These are phyloP conservation scores for Botrytis medusae DNA, from an alignment of 2,329 filamentous ascomycete genomes.

Conservation along the genomic window DNA sequence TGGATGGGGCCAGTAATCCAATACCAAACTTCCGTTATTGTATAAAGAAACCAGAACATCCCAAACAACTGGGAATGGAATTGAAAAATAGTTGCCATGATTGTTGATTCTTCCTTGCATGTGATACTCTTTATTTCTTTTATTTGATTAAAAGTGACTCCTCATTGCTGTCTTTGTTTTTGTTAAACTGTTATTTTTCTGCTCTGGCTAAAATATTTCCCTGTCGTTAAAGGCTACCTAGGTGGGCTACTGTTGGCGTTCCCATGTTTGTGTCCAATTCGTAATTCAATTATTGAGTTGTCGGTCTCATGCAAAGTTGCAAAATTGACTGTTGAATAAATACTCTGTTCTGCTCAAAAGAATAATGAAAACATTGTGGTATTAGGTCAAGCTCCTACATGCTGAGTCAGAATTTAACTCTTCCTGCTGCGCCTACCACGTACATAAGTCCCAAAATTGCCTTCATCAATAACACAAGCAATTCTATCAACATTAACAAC, in stretches of 20 bases:
- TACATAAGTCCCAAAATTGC: neutral
- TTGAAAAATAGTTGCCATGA: neutral
- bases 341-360: neutral
- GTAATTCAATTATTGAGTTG: neutral
- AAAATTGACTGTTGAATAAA: neutral
- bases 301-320: neutral
- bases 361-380: neutral
- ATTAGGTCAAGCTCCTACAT: neutral
- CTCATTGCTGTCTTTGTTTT: neutral
- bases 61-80: neutral
- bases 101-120: neutral
- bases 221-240: neutral
- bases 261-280: neutral
- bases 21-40: neutral
- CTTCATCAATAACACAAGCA: neutral
- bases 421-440: neutral
- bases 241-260: neutral
- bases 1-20: neutral
- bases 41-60: neutral
- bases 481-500: neutral
- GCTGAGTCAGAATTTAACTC: neutral
- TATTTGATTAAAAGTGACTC: neutral
- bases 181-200: neutral
- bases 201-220: neutral
- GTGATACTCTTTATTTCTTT: neutral